Conservation (phyloP, 2,329 filamentous ascomycete species). For the Metarhizium robertsii region DNA sequence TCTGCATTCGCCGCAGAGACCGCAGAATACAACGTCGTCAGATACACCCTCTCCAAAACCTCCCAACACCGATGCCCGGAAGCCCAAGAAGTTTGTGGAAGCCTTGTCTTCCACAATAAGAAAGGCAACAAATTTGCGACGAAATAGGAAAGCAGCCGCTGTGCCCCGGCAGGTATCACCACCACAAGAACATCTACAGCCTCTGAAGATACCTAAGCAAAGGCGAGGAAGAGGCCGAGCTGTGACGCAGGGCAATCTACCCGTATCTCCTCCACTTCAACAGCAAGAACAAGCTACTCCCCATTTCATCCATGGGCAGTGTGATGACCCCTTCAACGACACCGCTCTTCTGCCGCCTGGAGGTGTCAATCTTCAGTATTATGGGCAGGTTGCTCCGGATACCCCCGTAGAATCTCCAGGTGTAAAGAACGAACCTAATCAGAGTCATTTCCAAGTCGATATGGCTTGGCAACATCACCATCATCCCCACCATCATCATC, state of each 20-base stretch:
- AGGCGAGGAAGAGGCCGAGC: constrained; percentile 15
- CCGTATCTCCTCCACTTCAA: constrained; percentile 17
- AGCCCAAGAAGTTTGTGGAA: constrained; percentile 30
- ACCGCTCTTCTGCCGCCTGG: constrained; percentile 13
- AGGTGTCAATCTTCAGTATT: constrained; percentile 18
- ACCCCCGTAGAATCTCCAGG: constrained; percentile 31
- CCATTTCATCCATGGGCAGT: constrained; percentile 26
- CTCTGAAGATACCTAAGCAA: constrained; percentile 24
- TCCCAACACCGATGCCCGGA: constrained; percentile 20
- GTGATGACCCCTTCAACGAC: constrained; percentile 30
- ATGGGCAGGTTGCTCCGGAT: constrained; percentile 21
- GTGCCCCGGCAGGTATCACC: constrained; percentile 20
- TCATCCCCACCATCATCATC: constrained; percentile 4
- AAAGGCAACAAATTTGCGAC: constrained; percentile 27
- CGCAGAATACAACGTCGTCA: constrained; percentile 13
- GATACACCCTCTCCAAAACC: constrained; percentile 23
- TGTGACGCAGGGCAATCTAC: constrained; percentile 9
- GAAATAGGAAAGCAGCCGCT: constrained; percentile 15
- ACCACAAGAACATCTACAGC: constrained; percentile 17
- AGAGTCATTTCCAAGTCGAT: constrained; percentile 15
- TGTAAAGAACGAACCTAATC: constrained; percentile 20
- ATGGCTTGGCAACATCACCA: constrained; percentile 6
- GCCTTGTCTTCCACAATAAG: constrained; percentile 31
- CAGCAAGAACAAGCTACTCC: constrained; percentile 16
- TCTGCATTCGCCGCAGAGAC: constrained; percentile 27